These are phyloP conservation scores for Cercospora berteroae DNA, from an alignment of 2,329 filamentous ascomycete genomes.

Conservation along the genomic window DNA sequence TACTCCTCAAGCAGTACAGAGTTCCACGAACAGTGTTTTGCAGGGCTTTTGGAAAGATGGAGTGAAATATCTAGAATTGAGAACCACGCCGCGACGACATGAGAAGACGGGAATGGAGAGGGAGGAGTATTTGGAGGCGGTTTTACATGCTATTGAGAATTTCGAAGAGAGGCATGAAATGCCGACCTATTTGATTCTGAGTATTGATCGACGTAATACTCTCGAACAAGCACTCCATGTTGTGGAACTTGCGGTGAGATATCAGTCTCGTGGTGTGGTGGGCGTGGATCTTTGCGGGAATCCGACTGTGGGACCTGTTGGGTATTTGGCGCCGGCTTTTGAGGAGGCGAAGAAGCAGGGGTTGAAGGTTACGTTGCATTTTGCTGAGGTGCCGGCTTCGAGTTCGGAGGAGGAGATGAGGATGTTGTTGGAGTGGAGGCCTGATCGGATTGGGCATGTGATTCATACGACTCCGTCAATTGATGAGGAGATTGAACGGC, in stretches of 20 bases:
- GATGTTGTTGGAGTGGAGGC: slow-evolving; percentile 63
- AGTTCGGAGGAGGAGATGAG: slow-evolving; percentile 60
- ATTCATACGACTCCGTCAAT: slow-evolving; percentile 66
- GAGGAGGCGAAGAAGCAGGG: slow-evolving; percentile 53
- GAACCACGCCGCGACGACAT: slow-evolving; percentile 72
- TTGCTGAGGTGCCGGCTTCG: slow-evolving; percentile 66
- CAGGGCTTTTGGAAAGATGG: slow-evolving; percentile 67
- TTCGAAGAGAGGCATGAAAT: slow-evolving; percentile 33
- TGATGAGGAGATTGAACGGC: slow-evolving; percentile 55
- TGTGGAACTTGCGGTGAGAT: slow-evolving; percentile 61
- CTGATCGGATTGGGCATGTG: slow-evolving; percentile 72
- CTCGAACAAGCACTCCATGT: slow-evolving; percentile 60
- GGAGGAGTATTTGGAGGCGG: slow-evolving; percentile 61
- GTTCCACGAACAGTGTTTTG: slow-evolving; percentile 65
- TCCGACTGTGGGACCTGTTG: slow-evolving; percentile 61
- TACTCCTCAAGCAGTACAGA: slow-evolving; percentile 52
- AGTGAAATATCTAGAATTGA: slow-evolving; percentile 74
- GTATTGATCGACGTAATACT: slow-evolving; percentile 67
- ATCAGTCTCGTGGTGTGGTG: slow-evolving; percentile 56
- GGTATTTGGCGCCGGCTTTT: slow-evolving; percentile 61
- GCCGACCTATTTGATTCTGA: slow-evolving; percentile 62
- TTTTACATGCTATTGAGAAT: slow-evolving; percentile 65
- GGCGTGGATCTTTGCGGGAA: slow-evolving; percentile 79
- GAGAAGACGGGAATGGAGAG: slow-evolving; percentile 55
- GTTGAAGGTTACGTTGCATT: slow-evolving; percentile 70